Percentiles rank a stretch among this genome's conserved stretches.
phyloP scores from a whole-genome alignment of 352 stramenopile genomes.

The Thraustochytrium striatum region DNA sequence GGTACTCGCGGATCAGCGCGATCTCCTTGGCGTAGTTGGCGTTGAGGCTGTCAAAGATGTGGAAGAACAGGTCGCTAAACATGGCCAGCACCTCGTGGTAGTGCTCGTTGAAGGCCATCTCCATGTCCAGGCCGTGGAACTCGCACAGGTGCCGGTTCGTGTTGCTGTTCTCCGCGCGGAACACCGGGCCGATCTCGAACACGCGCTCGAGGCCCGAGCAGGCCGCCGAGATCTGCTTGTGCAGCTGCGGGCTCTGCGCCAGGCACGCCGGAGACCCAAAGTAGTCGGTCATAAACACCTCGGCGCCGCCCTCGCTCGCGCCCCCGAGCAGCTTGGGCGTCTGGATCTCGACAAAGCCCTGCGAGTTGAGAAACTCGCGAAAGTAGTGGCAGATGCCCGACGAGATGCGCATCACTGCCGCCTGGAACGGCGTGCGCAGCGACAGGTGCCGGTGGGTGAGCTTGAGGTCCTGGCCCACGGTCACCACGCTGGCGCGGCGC shows the following conservation, averaged over 20 bases:
- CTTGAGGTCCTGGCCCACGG: slow-evolving; percentile 79
- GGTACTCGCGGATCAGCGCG: slow-evolving; percentile 87
- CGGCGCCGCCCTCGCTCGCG: slow-evolving; percentile 91
- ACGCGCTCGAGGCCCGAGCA: slow-evolving; percentile 96
- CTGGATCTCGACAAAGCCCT: slow-evolving; percentile 98
- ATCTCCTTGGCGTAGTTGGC: slow-evolving; percentile 87
- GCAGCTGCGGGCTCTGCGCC: slow-evolving; percentile 93
- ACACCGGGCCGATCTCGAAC: slow-evolving; percentile 96
- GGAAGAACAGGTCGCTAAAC: slow-evolving; percentile 97
- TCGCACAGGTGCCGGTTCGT: slow-evolving; percentile 98
- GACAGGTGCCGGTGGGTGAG: slow-evolving; percentile 95
- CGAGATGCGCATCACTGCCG: slow-evolving; percentile 97
- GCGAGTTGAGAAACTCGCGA: slow-evolving; percentile 87
- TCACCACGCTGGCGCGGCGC: slow-evolving; percentile 61
- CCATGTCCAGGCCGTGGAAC: slow-evolving; percentile 98
- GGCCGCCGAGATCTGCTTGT: slow-evolving; percentile 98
- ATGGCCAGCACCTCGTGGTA: slow-evolving; percentile 97
- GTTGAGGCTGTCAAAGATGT: slow-evolving; percentile 98
- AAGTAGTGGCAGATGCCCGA: slow-evolving; percentile 92
- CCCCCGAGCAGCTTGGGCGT: slow-evolving; percentile 96
- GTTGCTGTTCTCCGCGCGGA: slow-evolving; percentile 98
- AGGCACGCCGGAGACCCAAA: slow-evolving; percentile 95
- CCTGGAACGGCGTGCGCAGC: slow-evolving; percentile 94
- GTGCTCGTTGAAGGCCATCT: slow-evolving; percentile 99
- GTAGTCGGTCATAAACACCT: slow-evolving; percentile 98